Conservation (phyloP, 2,329 filamentous ascomycete species). For the Lecanosticta acicola region DNA sequence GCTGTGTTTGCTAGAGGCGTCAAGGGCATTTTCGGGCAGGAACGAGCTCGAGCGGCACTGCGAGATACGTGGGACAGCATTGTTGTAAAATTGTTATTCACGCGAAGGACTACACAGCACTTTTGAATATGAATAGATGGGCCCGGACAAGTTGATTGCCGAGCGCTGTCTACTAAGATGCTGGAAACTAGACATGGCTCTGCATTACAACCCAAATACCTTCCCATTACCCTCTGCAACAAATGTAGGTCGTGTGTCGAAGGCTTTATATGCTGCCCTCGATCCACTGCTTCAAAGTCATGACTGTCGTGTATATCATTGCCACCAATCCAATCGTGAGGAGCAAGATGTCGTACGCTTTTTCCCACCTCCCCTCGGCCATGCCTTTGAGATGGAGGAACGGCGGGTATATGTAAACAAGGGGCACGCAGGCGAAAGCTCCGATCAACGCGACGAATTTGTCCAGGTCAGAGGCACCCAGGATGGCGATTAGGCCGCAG, state of each 20-base stretch:
- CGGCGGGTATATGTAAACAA: constrained; percentile 73
- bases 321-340: constrained; percentile 59
- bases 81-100: not conserved
- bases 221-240: not conserved
- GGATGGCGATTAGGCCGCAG: constrained; percentile 57
- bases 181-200: not conserved
- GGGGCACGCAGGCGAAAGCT: constrained; percentile 65
- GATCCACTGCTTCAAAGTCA: constrained; percentile 42
- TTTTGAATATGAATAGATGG: not conserved
- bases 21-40: not conserved
- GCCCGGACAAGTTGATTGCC: not conserved
- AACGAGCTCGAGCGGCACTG: no score
- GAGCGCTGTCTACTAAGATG: not conserved
- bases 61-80: not conserved
- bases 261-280: constrained; percentile 11
- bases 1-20: constrained; percentile 11
- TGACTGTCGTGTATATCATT: constrained; percentile 65
- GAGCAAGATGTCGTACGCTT: constrained; percentile 55
- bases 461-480: constrained; percentile 64
- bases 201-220: not conserved
- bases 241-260: not conserved
- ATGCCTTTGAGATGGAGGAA: constrained; percentile 64
- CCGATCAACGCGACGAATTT: constrained; percentile 71
- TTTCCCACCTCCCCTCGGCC: constrained; percentile 52
- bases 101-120: not conserved